Evolutionary conservation across 2,329 filamentous ascomycete genomes (phyloP).

Genomic region (Scedosporium aurantiacum): DNA sequence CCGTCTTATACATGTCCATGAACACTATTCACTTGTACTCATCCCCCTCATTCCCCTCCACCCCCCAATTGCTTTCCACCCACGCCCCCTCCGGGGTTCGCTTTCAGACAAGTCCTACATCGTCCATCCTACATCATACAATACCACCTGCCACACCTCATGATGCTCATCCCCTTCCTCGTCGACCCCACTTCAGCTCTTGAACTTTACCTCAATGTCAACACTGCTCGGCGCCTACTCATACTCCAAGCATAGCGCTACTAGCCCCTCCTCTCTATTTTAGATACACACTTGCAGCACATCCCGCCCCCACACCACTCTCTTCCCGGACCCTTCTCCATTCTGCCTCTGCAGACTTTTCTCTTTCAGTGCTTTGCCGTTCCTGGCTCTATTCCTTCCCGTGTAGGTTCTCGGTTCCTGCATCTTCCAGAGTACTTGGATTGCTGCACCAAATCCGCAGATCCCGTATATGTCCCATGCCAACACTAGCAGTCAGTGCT

Average conservation of each 20-base stretch:
- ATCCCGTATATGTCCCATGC: neutral
- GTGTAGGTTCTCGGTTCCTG: too few species aligned
- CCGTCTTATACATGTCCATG: neutral
- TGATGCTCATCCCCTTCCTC: neutral
- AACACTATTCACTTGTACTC: too few species aligned
- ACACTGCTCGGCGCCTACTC: constrained; percentile 1
- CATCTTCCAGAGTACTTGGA: neutral
- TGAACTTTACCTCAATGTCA: neutral
- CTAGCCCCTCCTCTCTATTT: neutral
- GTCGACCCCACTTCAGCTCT: neutral
- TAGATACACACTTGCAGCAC: neutral
- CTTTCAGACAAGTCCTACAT: too few species aligned
- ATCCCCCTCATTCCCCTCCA: too few species aligned
- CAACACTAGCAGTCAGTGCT: neutral
- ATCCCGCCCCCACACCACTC: neutral
- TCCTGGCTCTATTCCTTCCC: too few species aligned
- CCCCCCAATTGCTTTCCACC: neutral
- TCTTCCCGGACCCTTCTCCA: neutral
- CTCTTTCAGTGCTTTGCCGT: too few species aligned
- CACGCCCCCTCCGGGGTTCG: neutral
- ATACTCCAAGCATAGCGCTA: neutral
- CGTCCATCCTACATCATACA: neutral
- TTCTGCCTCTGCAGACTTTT: too few species aligned
- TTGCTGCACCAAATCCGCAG: neutral
- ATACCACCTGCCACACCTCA: neutral